These are phyloP conservation scores for Yamadazyma sp. DNA, from an alignment of 1,139 yeast genomes.

Conservation along the genomic window DNA sequence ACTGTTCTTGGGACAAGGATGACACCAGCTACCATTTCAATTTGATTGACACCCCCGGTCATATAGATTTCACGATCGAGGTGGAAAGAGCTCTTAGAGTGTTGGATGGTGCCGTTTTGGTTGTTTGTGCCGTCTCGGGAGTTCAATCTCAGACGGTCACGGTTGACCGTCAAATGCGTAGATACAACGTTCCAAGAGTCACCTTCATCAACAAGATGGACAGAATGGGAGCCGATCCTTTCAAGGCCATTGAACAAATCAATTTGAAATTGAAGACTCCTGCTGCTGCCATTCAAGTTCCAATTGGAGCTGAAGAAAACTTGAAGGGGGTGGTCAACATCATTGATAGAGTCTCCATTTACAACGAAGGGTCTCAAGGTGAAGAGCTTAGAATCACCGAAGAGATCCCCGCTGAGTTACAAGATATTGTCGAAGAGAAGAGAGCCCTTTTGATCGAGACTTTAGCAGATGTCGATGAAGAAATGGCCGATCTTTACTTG, in stretches of 20 bases:
- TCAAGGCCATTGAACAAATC: constrained; percentile 90
- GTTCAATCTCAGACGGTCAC: constrained; percentile 98
- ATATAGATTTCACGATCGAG: constrained; percentile 96
- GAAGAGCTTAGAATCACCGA: constrained; percentile 60
- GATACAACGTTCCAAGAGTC: constrained; percentile 94
- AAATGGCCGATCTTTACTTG: constrained; percentile 87
- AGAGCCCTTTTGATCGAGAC: constrained; percentile 85
- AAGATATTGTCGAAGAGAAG: constrained; percentile 77
- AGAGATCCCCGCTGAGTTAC: constrained; percentile 73
- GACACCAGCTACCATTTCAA: constrained; percentile 77
- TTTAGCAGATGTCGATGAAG: constrained; percentile 96
- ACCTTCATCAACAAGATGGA: constrained; percentile 98
- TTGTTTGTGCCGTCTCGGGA: constrained; percentile 97
- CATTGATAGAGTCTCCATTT: constrained; percentile 80
- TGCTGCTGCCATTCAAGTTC: constrained; percentile 97
- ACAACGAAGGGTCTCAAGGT: constrained; percentile 93
- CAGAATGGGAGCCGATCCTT: constrained; percentile 96
- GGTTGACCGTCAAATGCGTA: constrained; percentile 97
- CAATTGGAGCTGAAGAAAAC: constrained; percentile 88
- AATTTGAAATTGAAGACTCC: constrained; percentile 84
- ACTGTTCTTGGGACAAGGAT: constrained; percentile 91
- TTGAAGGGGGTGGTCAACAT: constrained; percentile 89
- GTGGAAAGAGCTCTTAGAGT: constrained; percentile 97
- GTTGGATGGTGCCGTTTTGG: constrained; percentile 95
- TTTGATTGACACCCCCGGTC: constrained; percentile 97